A percentile compares a stretch with the other conserved stretches of the same genome.
phyloP scores from a whole-genome alignment of 129 eudicot genomes.

The Kitagawia praeruptora region DNA sequence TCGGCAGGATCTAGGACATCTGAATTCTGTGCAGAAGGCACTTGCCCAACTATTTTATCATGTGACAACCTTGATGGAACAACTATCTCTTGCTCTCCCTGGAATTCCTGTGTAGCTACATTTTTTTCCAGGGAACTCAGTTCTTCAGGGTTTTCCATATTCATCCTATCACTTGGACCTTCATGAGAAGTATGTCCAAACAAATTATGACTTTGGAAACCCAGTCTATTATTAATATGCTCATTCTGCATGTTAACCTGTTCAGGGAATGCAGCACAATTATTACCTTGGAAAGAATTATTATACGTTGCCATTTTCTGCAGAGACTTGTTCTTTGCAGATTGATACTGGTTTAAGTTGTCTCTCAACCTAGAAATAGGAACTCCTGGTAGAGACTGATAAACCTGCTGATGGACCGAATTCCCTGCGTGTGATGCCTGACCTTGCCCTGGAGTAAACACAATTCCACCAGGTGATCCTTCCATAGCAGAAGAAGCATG shows the following conservation, averaged over 20 bases:
- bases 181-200: constrained; percentile 44
- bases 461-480: constrained; percentile 44
- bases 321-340: constrained; percentile 31
- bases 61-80: constrained; percentile 25
- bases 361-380: constrained; percentile 61
- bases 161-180: constrained; percentile 28
- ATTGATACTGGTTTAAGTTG: constrained; percentile 34
- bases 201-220: constrained; percentile 38
- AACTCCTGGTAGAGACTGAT: constrained; percentile 73
- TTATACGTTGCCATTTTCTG: constrained; percentile 28
- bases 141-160: constrained; percentile 37
- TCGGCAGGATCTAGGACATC: constrained; percentile 73
- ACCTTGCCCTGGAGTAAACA: constrained; percentile 48
- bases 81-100: constrained; percentile 27
- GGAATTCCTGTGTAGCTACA: constrained; percentile 28
- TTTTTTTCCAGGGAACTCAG: constrained; percentile 28
- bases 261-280: constrained; percentile 37
- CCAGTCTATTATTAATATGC: constrained; percentile 20
- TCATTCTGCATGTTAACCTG: constrained; percentile 34
- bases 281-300: constrained; percentile 48
- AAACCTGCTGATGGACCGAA: constrained; percentile 54
- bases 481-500: constrained; percentile 47
- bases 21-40: constrained; percentile 32
- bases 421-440: constrained; percentile 51
- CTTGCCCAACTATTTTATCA: constrained; percentile 26